Evolutionary conservation across 768 basidiomycete species (phyloP), one percentile per base, ranked within the genome.

Genomic region (Hypholoma fasciculare): DNA sequence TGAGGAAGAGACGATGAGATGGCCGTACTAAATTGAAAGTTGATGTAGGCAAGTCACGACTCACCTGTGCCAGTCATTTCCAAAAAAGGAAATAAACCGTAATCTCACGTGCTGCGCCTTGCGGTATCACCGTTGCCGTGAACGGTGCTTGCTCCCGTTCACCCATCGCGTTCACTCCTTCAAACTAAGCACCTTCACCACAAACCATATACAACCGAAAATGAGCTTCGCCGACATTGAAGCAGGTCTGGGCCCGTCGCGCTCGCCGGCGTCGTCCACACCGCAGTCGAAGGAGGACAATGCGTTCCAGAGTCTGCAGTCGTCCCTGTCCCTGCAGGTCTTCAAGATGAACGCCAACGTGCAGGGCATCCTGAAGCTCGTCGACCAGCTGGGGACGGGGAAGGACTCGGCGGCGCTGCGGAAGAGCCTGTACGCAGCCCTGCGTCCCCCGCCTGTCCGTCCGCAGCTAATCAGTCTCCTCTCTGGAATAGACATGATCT

Each of bases 341-440:
- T 98, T 98, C 88, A 98, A 98, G 84, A 94, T 98, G 78, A 96
- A 96, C 67, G 85, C 92, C 58, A 99, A 99, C 74, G 94, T 98
- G 2, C 93, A 96, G 67, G 96, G 92, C 14, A 96, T 99, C 49
- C 73, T 94, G 65, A 93, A 92, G 74, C 82, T 95, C n/a, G 93
- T 98, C n/a, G 95, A 98, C 68, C 92, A 96, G 71, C 83, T 99
- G 1, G 96, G 96, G 4, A 93, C 90, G 0, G 76, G 76, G 34
- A 86, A 86, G 66, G 96, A 98, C 71, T 92, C 89, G 16, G 84
- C 88, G 1, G 72, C 78, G 2, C 74, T 98, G 53, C 81, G 96
- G 64, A 94, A 90, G 72, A 89, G 86, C 52, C 75, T 98, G 96
- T 96, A 67, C 61, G 94, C 54, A 17, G 42, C 37, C 26, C 23